phyloP scores from a whole-genome alignment of 2,329 filamentous ascomycete species.

The Pleochaeta shiraiana region DNA sequence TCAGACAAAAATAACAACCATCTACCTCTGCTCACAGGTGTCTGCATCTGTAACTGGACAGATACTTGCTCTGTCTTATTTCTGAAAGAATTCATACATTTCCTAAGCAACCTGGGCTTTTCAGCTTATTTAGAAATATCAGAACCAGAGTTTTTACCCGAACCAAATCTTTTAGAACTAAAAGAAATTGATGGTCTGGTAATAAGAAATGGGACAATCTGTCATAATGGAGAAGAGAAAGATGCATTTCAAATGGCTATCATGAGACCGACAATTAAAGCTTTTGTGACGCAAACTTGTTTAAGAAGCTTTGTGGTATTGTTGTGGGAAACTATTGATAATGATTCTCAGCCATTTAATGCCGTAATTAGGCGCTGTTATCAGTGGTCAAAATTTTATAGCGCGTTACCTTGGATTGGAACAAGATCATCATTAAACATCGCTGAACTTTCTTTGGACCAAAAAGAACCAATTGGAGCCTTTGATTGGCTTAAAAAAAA shows the following conservation, averaged over 20 bases:
- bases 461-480: constrained; percentile 15
- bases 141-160: constrained; percentile 12
- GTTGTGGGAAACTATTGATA: constrained; percentile 16
- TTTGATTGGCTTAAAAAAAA: constrained; percentile 17
- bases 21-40: constrained; percentile 9
- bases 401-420: constrained; percentile 15
- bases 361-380: constrained; percentile 17
- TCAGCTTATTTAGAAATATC: constrained; percentile 14
- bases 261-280: constrained; percentile 14
- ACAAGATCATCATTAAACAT: constrained; percentile 9
- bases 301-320: constrained; percentile 17
- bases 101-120: constrained; percentile 12
- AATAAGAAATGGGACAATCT: constrained; percentile 24
- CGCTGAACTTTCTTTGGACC: constrained; percentile 8
- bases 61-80: constrained; percentile 6
- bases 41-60: constrained; percentile 12
- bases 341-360: constrained; percentile 13
- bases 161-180: constrained; percentile 10
- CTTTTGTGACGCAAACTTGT: constrained; percentile 14
- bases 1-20: constrained; percentile 8
- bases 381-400: constrained; percentile 15
- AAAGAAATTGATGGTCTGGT: constrained; percentile 20
- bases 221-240: constrained; percentile 21
- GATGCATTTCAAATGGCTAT: constrained; percentile 23
- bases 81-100: constrained; percentile 10